Base-by-base conservation (phyloP, 371 early-diverging fungal species). In the Catenaria anguillulae region DNA sequence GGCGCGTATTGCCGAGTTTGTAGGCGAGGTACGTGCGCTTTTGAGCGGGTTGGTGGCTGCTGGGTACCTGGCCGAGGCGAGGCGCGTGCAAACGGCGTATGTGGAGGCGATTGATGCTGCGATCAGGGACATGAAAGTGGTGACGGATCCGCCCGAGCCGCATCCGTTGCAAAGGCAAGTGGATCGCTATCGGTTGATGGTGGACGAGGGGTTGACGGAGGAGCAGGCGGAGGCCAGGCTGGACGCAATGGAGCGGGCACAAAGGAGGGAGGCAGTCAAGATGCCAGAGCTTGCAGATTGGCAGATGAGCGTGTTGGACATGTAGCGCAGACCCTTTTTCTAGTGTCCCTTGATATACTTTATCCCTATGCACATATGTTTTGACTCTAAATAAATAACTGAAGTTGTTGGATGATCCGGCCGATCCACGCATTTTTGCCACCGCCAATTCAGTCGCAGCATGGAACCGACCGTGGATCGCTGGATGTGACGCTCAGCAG, bases 1-100 rank as follows among this genome's bases (percentile, higher is more conserved):
- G 21, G 81, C 82, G 62, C 71, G 79, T 34, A 71, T 74, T 17
- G 73, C 65, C 2, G 52, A 8, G 1, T n/a, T n/a, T n/a, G 52
- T 8, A 13, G 29, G 12, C 52, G 52, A 50, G 29, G 52, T 50
- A 17, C 13, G 4, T 3, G 29, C 52, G 5, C 52, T 50, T 13
- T 31, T 50, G 2, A 1, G 10, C 31, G 52, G 29, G 13, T 36
- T 33, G 26, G 17, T 58, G 24, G 8, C 12, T 15, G 31, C 24
- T 24, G 58, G 37, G 0, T 10, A 8, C 29, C 34, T 58, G 21
- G 58, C n/a, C 29, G 17, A 33, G 43, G 58, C 58, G 4, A 10
- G 8, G 29, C n/a, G n/a, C 24, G 24, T 58, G 24, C 40, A 36
- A 4, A 1, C 17, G 36, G 26, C 40, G 43, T 58, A 58, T 5